Base-by-base conservation (phyloP, 768 basidiomycete genomes). In the Lactifluus volemus region DNA sequence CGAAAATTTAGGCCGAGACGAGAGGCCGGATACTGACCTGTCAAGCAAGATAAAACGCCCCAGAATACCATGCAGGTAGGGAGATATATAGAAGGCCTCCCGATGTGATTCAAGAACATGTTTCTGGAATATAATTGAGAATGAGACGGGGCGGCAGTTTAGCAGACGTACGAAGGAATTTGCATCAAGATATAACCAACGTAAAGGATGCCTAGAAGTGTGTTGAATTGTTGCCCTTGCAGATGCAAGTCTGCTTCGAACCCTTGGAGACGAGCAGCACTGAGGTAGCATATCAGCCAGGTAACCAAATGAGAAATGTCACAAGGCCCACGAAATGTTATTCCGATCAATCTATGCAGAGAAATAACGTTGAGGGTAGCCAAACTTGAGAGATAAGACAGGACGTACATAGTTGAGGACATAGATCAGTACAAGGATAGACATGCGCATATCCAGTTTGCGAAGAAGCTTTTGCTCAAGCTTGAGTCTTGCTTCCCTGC, bases 151-250 rank as follows among this genome's bases (percentile, higher is more conserved):
- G 12, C 1, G 34, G 19, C 30, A 42, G 21, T 61, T 12, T 56
- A 36, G 49, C 4, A 73, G 21, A 30, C 84, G 68, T 66, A 85
- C 84, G 84, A 86, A 38, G 88, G 88, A 56, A 90, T 79, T 69
- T 90, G 88, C 87, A 89, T 88, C 42, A 88, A 71, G 59, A 86
- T 86, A 68, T 89, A 89, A 15, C 86, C 86, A 36, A 85, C 76
- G 64, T 86, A 87, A 51, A 87, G 76, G 54, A 86, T 81, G 45
- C 84, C 84, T 45, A 90, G 71, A 15, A 89, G 71, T 0, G 86
- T 84, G 11, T 83, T 79, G 68, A 88, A 90, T 65, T 89, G 77
- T 55, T 77, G 72, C 42, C 81, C 84, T 63, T 79, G 72, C 17
- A 90, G 75, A 42, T 80, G 73, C 34, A 90, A 77, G 70, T 90